Evolutionary conservation across 805 yeast species (phyloP), one percentile per base, ranked within the genome.

Genomic region (Lachancea mirantina): DNA sequence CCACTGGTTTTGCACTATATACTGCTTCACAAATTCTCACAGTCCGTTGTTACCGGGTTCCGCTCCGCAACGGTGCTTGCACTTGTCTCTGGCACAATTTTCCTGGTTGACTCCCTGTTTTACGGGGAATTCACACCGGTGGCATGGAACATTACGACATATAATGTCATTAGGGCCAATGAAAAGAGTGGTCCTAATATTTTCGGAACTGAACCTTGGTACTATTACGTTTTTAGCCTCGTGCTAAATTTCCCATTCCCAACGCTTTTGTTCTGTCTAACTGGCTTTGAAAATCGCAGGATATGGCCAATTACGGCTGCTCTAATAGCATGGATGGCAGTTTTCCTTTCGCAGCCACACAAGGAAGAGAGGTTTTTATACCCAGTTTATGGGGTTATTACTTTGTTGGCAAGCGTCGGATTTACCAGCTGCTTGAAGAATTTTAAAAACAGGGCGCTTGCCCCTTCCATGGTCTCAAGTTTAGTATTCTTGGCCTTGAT

Each of bases 301-400:
- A 19, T 51, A 30, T 52, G 55, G 47, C 58, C 61, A 3, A 36
- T 55, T n/a, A 45, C 65, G 11, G 36, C 62, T 0, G 88, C 92
- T 1, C 46, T 82, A 16, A 30, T 69, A 2, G 23, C 82, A 0
- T 89, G 96, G 96, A 49, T 68, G 10, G 59, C 55, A 0, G 68
- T 85, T 3, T 84, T 89, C 50, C 64, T 67, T 39, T 39, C 61
- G 4, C 96, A 87, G 49, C 92, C 95, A 4, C 96, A 88, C 54
- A 88, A 88, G 54, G 96, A 88, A 52, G 97, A 89, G 55, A 67
- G 96, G 40, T 89, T 89, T 52, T 55, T 89, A 43, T 89, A 85
- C 47, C 95, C 95, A 10, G 67, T 84, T 0, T 89, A 88, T 52
- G 80, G 87, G 8, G 63, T 80, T 32, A 65, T 89, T 14, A 59